Evolutionary conservation across 129 eudicot species (phyloP).

Genomic region (Erigeron canadensis): DNA sequence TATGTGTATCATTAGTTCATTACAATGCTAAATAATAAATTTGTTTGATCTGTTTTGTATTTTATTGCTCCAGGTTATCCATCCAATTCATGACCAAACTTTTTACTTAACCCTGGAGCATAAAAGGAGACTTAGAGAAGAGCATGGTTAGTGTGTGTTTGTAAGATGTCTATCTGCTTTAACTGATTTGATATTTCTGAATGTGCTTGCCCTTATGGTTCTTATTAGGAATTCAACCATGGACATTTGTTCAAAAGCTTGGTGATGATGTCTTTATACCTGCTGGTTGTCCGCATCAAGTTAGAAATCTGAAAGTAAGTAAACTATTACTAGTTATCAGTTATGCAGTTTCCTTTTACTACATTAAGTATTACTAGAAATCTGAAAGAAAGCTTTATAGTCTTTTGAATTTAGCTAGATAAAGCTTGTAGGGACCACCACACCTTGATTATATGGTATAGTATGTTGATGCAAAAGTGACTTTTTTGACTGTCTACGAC

Average conservation of each 20-base stretch:
- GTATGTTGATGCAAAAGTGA: too few species aligned
- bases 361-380: too few species aligned
- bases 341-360: neutral
- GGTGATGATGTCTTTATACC: slow-evolving; percentile 62
- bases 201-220: slow-evolving; percentile 3
- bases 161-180: slow-evolving; percentile 4
- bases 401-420: neutral
- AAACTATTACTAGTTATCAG: neutral
- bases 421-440: neutral
- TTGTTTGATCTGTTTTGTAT: neutral
- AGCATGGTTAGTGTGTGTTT: slow-evolving; percentile 46
- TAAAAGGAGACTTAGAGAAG: slow-evolving; percentile 64
- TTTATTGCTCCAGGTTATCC: slow-evolving; percentile 44
- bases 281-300: slow-evolving; percentile 61
- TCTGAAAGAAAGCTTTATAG: slow-evolving; percentile 5
- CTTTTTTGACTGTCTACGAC: too few species aligned
- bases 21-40: neutral
- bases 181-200: slow-evolving; percentile 1
- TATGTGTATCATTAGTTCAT: too few species aligned
- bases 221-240: slow-evolving; percentile 48
- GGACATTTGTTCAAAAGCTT: slow-evolving; percentile 55
- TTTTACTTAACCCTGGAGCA: slow-evolving; percentile 58
- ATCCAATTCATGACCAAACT: slow-evolving; percentile 74
- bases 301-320: slow-evolving; percentile 48
- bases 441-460: too few species aligned